A percentile compares a stretch with the other conserved stretches of the same genome.
Evolutionary conservation across 2,329 filamentous ascomycete species (phyloP).

Genomic region (Magnaporthiopsis incrustans): DNA sequence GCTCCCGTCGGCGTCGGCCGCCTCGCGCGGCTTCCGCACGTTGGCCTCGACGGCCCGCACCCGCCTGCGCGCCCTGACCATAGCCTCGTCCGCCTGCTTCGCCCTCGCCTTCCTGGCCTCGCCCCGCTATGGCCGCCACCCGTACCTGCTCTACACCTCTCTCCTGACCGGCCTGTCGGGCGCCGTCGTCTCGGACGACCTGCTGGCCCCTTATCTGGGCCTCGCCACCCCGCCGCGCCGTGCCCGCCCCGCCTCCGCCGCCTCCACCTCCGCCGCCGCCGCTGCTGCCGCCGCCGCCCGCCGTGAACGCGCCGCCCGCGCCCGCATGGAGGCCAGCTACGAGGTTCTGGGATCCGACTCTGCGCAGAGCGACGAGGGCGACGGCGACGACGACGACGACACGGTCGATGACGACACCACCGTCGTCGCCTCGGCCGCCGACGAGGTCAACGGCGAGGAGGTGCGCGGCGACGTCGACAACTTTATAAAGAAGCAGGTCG

Average conservation of each 20-base stretch:
- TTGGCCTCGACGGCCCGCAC: slow-evolving; percentile 55
- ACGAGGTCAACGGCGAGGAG: slow-evolving; percentile 53
- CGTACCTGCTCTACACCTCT: slow-evolving; percentile 82
- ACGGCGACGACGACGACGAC: slow-evolving; percentile 22
- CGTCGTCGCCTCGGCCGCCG: not conserved
- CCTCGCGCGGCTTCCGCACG: slow-evolving; percentile 61
- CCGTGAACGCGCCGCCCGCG: slow-evolving; percentile 20
- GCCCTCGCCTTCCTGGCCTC: slow-evolving; percentile 72
- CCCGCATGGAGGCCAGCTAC: slow-evolving; percentile 62
- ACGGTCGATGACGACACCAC: slow-evolving; percentile 22
- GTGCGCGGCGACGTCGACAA: slow-evolving; percentile 48
- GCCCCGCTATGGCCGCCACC: slow-evolving; percentile 67
- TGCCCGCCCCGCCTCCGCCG: slow-evolving; percentile 10
- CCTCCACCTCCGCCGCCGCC: slow-evolving; percentile 16
- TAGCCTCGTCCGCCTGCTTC: slow-evolving; percentile 63
- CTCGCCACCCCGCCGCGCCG: slow-evolving; percentile 9
- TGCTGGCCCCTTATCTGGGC: slow-evolving; percentile 35
- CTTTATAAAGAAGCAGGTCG: slow-evolving; percentile 44
- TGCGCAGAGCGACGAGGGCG: slow-evolving; percentile 39
- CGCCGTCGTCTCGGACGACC: slow-evolving; percentile 38
- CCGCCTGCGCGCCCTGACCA: slow-evolving; percentile 59
- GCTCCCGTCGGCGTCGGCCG: slow-evolving; percentile 67
- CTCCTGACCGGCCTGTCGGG: slow-evolving; percentile 58
- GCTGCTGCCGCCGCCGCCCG: slow-evolving; percentile 13
- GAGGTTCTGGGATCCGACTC: slow-evolving; percentile 50